These are phyloP conservation scores for Amaranthus tricolor DNA, from an alignment of 179 eudicot genomes.

Conservation along the genomic window DNA sequence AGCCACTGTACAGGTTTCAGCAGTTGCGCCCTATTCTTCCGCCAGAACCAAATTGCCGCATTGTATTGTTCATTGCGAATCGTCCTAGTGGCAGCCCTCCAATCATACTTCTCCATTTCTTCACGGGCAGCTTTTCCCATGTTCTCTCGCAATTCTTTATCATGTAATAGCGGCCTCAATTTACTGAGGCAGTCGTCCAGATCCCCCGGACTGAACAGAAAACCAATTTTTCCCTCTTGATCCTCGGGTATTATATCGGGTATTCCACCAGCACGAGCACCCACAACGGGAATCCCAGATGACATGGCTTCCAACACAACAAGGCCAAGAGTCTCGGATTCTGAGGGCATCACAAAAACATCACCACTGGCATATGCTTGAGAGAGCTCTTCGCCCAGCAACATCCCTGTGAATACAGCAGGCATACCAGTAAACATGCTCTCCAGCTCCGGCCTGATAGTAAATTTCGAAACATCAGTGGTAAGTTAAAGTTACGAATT, in stretches of 20 bases:
- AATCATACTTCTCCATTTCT: constrained; percentile 89
- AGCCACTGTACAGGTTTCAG: constrained; percentile 68
- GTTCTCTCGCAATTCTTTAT: constrained; percentile 47
- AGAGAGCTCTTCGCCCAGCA: constrained; percentile 88
- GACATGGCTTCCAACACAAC: constrained; percentile 97
- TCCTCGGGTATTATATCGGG: constrained; percentile 79
- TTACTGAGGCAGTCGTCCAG: constrained; percentile 70
- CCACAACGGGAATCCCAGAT: constrained; percentile 91
- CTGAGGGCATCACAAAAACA: constrained; percentile 86
- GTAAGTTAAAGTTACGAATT: too few species aligned
- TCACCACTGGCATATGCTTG: constrained; percentile 94
- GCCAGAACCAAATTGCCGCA: constrained; percentile 95
- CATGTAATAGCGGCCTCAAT: constrained; percentile 57
- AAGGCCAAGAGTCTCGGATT: constrained; percentile 85
- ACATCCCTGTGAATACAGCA: constrained; percentile 85
- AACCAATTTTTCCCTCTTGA: constrained; percentile 76
- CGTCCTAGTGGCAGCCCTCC: constrained; percentile 72
- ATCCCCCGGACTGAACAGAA: constrained; percentile 68
- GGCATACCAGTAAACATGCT: constrained; percentile 58
- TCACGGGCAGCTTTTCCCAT: constrained; percentile 77
- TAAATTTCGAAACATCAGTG: neutral
- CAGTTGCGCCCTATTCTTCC: constrained; percentile 57
- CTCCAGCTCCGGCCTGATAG: constrained; percentile 41
- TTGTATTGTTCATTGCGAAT: constrained; percentile 76
- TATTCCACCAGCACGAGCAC: constrained; percentile 92